phyloP scores from a whole-genome alignment of 306 rosid genomes.

The Malus asiatica region DNA sequence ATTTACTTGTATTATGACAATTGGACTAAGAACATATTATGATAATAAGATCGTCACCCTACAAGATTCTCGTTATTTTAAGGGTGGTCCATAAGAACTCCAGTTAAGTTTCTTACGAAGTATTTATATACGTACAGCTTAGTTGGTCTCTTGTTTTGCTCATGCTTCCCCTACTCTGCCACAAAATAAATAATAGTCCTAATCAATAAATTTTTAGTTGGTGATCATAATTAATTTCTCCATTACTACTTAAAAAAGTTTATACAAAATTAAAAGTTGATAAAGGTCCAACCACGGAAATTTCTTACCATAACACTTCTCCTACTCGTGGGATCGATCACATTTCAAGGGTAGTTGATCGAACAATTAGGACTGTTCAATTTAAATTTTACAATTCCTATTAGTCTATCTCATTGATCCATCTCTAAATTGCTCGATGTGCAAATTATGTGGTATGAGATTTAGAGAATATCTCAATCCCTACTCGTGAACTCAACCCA shows the following conservation, averaged over 20 bases:
- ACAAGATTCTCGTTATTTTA: neutral
- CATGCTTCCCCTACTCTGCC: too few relatives aligned
- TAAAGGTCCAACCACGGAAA: constrained; percentile 4
- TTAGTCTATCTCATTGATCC: too few relatives aligned
- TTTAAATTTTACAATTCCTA: too few relatives aligned
- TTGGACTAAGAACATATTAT: too few relatives aligned
- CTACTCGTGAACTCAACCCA: neutral
- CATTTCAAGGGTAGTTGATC: too few relatives aligned
- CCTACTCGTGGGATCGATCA: too few relatives aligned
- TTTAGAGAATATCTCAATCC: too few relatives aligned
- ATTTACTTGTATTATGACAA: too few relatives aligned
- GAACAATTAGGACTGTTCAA: too few relatives aligned
- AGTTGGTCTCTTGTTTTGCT: neutral
- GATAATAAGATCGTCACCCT: rapidly evolving
- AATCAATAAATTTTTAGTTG: neutral
- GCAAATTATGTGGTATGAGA: too few relatives aligned
- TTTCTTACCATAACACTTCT: constrained; percentile 6
- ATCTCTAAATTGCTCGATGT: rapidly evolving
- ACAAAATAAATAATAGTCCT: neutral
- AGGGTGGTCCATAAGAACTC: constrained; percentile 17
- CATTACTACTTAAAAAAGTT: neutral
- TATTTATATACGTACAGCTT: neutral
- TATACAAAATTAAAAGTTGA: neutral
- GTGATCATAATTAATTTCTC: constrained; percentile 4
- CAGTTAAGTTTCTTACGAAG: neutral